phyloP scores from a whole-genome alignment of 2,329 filamentous ascomycete genomes.

The Shiraia sp. region DNA sequence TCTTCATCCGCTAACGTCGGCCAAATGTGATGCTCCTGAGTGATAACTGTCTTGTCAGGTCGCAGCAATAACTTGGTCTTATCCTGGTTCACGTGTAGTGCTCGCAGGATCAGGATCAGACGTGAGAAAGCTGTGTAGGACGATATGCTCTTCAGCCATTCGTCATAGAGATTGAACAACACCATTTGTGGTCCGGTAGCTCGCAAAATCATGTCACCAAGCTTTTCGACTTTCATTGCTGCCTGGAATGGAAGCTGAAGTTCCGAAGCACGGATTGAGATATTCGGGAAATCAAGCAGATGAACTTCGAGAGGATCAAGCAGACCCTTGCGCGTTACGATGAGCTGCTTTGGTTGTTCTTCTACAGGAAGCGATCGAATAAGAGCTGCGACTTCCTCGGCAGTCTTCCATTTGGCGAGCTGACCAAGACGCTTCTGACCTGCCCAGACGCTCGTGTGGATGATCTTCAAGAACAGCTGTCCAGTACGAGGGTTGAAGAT shows the following conservation, averaged over 20 bases:
- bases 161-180: conserved; percentile 96
- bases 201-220: conserved; percentile 97
- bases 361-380: conserved; percentile 95
- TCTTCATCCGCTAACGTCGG: conserved; percentile 91
- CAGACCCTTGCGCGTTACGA: conserved; percentile 95
- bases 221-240: conserved; percentile 99
- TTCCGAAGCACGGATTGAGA: conserved; percentile 96
- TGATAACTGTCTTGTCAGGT: conserved; percentile 97
- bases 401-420: conserved; percentile 98
- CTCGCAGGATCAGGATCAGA: conserved; percentile 88
- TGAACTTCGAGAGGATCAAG: conserved; percentile 97
- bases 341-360: conserved; percentile 98
- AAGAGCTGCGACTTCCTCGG: conserved; percentile 97
- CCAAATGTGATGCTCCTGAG: conserved; percentile 99
- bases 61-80: conserved; percentile 96
- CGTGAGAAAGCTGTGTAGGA: conserved; percentile 98
- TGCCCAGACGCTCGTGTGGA: conserved; percentile 98
- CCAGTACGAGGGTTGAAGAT: conserved; percentile 99
- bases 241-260: conserved; percentile 98
- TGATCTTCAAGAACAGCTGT: conserved; percentile 98
- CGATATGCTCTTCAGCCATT: conserved; percentile 98
- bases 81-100: conserved; percentile 95
- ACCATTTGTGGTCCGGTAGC: conserved; percentile 99
- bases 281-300: conserved; percentile 97
- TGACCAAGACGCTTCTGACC: conserved; percentile 99